Evolutionary conservation across 176 grass and related monocot genomes (phyloP).

Genomic region (Leersia perrieri): DNA sequence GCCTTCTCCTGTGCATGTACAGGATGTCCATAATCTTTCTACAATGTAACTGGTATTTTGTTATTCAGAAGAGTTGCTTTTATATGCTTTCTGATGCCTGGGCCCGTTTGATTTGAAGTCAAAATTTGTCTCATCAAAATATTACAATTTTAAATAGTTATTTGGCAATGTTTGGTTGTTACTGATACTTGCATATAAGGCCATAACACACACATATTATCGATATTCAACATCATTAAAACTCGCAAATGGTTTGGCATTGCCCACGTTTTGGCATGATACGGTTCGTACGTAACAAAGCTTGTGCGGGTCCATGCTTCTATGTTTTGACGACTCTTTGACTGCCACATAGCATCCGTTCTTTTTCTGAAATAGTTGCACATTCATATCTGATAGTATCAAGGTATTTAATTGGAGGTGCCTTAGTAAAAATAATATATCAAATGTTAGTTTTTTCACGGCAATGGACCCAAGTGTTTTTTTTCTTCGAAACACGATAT

Average conservation of each 20-base stretch:
- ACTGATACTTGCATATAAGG: too few species aligned
- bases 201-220: too few species aligned
- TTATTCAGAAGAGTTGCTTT: conserved; percentile 7
- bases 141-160: too few species aligned
- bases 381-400: neutral
- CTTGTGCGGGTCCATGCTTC: neutral
- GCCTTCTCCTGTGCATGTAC: conserved; percentile 1
- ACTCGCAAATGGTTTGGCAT: too few species aligned
- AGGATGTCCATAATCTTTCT: conserved; percentile 5
- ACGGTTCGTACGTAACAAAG: neutral
- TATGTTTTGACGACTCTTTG: neutral
- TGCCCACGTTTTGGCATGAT: too few species aligned
- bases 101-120: too few species aligned
- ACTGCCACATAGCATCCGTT: neutral
- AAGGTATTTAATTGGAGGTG: neutral
- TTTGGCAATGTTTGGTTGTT: too few species aligned
- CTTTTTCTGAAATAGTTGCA: neutral
- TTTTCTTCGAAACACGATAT: too few species aligned
- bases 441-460: neutral
- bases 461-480: neutral
- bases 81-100: neutral
- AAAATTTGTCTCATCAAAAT: too few species aligned
- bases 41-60: conserved; percentile 26
- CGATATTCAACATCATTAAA: too few species aligned
- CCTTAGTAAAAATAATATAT: neutral